Evolutionary conservation across 192 early-diverging fungal species (phyloP).

Genomic region (Podila minutissima): DNA sequence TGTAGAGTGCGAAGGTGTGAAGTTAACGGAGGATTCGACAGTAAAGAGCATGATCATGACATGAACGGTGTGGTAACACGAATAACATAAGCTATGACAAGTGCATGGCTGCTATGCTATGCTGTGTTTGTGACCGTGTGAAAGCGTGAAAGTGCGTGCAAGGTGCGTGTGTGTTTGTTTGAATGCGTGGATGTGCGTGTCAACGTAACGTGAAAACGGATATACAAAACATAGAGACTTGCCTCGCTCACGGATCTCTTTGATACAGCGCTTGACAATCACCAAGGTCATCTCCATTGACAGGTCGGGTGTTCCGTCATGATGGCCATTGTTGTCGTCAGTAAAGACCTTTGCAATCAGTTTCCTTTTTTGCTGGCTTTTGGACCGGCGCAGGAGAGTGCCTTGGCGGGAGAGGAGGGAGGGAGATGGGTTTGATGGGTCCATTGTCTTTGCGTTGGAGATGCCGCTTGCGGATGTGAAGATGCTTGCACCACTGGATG

Average conservation of each 20-base stretch:
- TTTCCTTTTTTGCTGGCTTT: constrained; percentile 31
- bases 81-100: neutral
- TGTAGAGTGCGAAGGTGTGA: neutral
- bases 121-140: neutral
- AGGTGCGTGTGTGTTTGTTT: no score
- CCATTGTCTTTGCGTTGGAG: constrained; percentile 12
- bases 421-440: constrained; percentile 9
- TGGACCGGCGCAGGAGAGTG: constrained; percentile 20
- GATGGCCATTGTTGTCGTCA: constrained; percentile 10
- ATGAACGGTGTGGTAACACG: neutral
- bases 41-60: neutral
- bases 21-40: neutral
- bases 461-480: constrained; percentile 13
- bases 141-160: no score
- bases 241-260: constrained; percentile 50
- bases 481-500: constrained; percentile 37
- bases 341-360: constrained; percentile 23
- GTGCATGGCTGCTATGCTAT: neutral
- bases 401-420: constrained; percentile 15
- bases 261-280: constrained; percentile 45
- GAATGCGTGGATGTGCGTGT: no score
- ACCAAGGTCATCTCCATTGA: constrained; percentile 45
- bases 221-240: neutral
- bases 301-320: constrained; percentile 16
- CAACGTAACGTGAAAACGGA: neutral